phyloP scores from a whole-genome alignment of 305 asterid genomes.

The Fraxinus velutina region DNA sequence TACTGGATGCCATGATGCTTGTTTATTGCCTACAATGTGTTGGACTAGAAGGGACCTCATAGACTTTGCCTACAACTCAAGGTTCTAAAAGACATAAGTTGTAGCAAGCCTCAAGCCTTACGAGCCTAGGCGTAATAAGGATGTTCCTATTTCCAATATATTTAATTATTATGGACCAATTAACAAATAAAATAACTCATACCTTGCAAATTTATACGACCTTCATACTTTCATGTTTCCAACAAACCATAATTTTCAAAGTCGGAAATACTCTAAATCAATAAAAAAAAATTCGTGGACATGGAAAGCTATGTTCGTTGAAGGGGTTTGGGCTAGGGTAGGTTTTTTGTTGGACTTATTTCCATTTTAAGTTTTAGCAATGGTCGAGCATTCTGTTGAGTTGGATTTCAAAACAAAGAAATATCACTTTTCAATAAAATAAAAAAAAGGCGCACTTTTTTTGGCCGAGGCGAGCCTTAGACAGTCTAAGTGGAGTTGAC shows the following conservation, averaged over 20 bases:
- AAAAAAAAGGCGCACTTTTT: background rate
- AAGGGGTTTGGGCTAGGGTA: background rate
- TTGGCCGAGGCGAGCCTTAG: background rate
- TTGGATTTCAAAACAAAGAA: background rate
- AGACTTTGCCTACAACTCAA: background rate
- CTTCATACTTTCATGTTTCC: background rate
- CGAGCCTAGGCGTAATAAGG: background rate
- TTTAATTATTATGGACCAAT: background rate
- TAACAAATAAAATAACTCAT: background rate
- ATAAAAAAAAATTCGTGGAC: background rate
- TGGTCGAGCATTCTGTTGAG: background rate
- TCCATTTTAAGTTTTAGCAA: background rate
- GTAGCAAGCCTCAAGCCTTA: background rate
- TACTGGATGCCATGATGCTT: background rate
- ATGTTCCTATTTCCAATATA: background rate
- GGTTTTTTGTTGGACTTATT: background rate
- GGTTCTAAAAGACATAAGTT: background rate
- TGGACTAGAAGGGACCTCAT: background rate
- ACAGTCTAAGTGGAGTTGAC: background rate
- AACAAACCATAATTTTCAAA: background rate
- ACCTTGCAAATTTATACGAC: background rate
- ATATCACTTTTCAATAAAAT: background rate
- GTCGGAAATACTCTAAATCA: background rate
- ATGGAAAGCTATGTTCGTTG: background rate
- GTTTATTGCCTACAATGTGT: background rate